phyloP scores from a whole-genome alignment of 331 rosid species.

The Rosa hybrid region DNA sequence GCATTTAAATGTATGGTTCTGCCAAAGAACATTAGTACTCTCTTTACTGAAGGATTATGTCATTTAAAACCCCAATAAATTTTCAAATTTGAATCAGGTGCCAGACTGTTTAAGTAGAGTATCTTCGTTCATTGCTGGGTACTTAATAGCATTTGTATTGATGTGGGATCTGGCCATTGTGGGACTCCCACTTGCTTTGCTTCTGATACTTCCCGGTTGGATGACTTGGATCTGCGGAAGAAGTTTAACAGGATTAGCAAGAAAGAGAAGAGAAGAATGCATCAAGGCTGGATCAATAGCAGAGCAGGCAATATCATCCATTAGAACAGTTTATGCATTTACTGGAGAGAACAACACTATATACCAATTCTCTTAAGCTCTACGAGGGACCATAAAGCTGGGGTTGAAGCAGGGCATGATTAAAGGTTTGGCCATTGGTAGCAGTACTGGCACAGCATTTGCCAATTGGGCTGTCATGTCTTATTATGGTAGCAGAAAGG shows the following conservation, averaged over 20 bases:
- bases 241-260: conserved; percentile 50
- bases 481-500: conserved; percentile 62
- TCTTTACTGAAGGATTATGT: too few relatives aligned
- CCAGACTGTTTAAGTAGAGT: conserved; percentile 55
- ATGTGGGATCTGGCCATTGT: conserved; percentile 63
- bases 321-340: conserved; percentile 67
- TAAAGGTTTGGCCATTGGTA: conserved; percentile 63
- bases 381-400: conserved; percentile 46
- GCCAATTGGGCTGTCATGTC: conserved; percentile 62
- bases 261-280: conserved; percentile 55
- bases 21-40: too few relatives aligned
- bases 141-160: conserved; percentile 48
- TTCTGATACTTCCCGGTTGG: conserved; percentile 68
- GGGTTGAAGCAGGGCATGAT: conserved; percentile 72
- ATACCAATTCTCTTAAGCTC: conserved; percentile 48
- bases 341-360: conserved; percentile 64
- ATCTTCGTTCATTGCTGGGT: conserved; percentile 48
- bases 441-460: conserved; percentile 63
- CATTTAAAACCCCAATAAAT: too few relatives aligned
- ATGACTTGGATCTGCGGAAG: conserved; percentile 65
- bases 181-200: conserved; percentile 57
- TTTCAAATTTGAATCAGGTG: conserved; percentile 1
- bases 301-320: conserved; percentile 75
- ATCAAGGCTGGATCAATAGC: conserved; percentile 61
- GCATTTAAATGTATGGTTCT: too few relatives aligned